Base-by-base conservation (phyloP, 768 basidiomycete genomes). In the Mrakia gelida region DNA sequence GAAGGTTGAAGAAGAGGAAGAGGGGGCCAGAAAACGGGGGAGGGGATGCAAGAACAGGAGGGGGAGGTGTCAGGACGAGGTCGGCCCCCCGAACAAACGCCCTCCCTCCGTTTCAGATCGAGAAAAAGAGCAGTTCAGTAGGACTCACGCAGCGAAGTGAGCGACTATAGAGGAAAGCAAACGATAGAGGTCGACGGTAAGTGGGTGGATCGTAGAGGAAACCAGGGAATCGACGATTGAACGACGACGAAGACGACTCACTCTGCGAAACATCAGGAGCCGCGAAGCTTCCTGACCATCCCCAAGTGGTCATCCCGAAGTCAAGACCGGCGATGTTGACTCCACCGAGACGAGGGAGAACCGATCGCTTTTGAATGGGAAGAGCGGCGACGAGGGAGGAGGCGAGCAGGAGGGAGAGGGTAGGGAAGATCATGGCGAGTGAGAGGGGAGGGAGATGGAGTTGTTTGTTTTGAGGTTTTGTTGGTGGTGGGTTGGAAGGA, bases 291-390 rank as follows among this genome's bases (percentile, higher is more conserved):
- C 73, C 73, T 3, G 34, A 43, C 61, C 63, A 62, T 7, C 73
- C 73, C 61, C 45, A 62, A 30, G 30, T 63, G 41, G 34, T 65
- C 63, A 75, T 75, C 13, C 75, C 75, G 32, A 75, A 75, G 43
- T 75, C 75, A 41, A 75, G 75, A n/a, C 75, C 75, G 15, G 75
- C 75, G 62, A 75, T 59, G 59, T 59, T 59, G 28, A 59, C 59
- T n/a, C 59, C 59, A 26, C 59, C 59, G n/a, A 59, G 59, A n/a
- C 59, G 59, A 59, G 59, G 59, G 18, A 59, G 59, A 9, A 18
- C 23, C 3, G 59, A 13, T 59, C 59, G 26, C 59, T 18, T n/a
- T 15, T 59, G 59, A 15, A 59, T 59, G 13, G 59, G 59, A 59
- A 59, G n/a, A 28, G 59, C 59, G 11, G 59, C 0, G 59, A 59